Evolutionary conservation across 73 alveolate species (phyloP), one percentile per base, ranked within the genome.

Genomic region (Paramecium tetraurelia): DNA sequence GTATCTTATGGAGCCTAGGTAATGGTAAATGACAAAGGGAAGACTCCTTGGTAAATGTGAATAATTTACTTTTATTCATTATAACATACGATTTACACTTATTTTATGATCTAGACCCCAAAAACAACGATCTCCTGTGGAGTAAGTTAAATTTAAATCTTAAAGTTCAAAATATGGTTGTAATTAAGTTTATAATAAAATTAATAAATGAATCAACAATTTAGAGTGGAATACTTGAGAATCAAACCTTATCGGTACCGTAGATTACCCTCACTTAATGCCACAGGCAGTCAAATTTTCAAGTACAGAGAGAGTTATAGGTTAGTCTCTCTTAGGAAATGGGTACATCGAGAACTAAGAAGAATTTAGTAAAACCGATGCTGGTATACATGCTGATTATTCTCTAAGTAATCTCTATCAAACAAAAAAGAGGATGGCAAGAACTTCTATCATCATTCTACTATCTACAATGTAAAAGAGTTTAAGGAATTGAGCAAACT

Each of bases 381-480:
- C 46, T 63, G 46, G 84, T 63, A 63, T 31, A n/a, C 41, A 27
- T 63, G 41, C 27, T 31, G 3, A 31, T 27, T 33, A 63, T 63
- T 33, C 24, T 12, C 21, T 31, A 31, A 63, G 84, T 18, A 63
- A 63, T 50, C 84, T 63, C 21, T 63, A 11, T 63, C 50, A 31
- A 27, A 63, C 46, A 72, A 72, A 43, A 72, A 72, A 72, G 86
- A 72, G 40, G 59, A 72, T 21, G n/a, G 59, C 36, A 72, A 72
- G 86, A 72, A 72, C 35, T 72, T 72, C 86, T 72, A 72, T 72
- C 86, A 72, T 36, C 59, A 72, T 72, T 35, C 86, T 36, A 36
- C 86, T 35, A 72, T 72, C 16, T 72, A 72, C 31, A 72, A 72
- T 40, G 59, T 72, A 12, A 72, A 18, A 72, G 86, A 35, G 24